Evolutionary conservation across 2,329 filamentous ascomycete species (phyloP), one percentile per base, ranked within the genome.

Genomic region (Calonectria ilicicola): DNA sequence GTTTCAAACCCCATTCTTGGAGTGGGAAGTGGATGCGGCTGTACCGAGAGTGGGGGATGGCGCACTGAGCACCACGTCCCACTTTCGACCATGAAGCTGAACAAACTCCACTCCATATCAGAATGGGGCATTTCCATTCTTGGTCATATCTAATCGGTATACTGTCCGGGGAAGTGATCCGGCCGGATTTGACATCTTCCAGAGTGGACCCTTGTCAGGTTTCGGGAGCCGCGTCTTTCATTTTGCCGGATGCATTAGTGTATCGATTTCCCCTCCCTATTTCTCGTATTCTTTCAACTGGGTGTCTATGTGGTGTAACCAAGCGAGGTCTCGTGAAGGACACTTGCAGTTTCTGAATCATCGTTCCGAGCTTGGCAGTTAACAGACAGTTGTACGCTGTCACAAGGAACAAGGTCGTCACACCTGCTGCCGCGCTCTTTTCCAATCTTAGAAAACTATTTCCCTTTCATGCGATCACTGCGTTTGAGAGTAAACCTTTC

Each of bases 21-120:
- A 58, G 65, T 67, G 68, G 69, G 64, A 67, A 67, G 69, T 67
- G 64, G 69, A 67, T 63, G 56, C 29, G 38, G 35, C 38, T 38
- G 12, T 14, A 23, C 21, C 63, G 53, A 21, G 44, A 71, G 69
- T 71, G 69, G 69, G 69, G 69, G 64, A 67, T 23, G 23, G 17
- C 6, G 15, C 44, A 40, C 26, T 14, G 12, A 51, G 23, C 35
- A 40, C 62, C 42, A 10, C n/a, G 64, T 64, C 56, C 69, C 69
- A 71, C 69, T 64, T 19, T 23, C 21, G 64, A 53, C 40, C 15
- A 38, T 21, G 14, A 44, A 49, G 42, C 35, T n/a, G 51, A 44
- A 19, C 21, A 26, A 44, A 19, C 26, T 58, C 62, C 68, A 66
- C 68, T 26, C 21, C 38, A n/a, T 46, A 32, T 67, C 19, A 14